Evolutionary conservation across 208 protist genomes (phyloP).

Genomic region (Blechomonas ayalai): DNA sequence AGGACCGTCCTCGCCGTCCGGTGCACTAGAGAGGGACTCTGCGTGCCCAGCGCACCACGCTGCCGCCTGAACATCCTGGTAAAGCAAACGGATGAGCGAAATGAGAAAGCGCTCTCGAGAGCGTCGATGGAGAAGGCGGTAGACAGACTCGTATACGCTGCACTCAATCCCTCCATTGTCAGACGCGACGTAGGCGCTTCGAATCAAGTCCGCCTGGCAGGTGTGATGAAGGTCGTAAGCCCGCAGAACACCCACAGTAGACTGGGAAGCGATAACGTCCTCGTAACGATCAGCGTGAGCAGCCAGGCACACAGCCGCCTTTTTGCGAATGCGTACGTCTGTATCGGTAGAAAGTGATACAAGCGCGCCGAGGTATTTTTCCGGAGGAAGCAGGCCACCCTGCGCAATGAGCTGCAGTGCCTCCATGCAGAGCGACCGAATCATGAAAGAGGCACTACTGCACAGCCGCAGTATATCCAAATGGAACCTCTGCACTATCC

Average conservation of each 20-base stretch:
- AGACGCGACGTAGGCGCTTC: conserved; percentile 19
- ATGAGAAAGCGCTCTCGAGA: conserved; percentile 48
- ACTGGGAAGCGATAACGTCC: conserved; percentile 40
- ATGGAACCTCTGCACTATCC: conserved; percentile 74
- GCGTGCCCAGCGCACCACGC: conserved; percentile 35
- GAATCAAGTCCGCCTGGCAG: conserved; percentile 40
- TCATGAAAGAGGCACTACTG: conserved; percentile 14
- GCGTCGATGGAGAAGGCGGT: conserved; percentile 40
- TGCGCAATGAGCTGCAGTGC: conserved; percentile 49
- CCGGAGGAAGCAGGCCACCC: conserved; percentile 65
- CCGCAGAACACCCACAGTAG: conserved; percentile 29
- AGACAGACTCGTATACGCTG: conserved; percentile 36
- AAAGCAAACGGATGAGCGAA: conserved; percentile 54
- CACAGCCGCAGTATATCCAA: conserved; percentile 32
- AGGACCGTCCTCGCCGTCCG: background rate
- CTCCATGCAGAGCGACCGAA: conserved; percentile 48
- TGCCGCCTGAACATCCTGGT: conserved; percentile 39
- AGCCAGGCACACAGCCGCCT: conserved; percentile 31
- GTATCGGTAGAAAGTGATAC: conserved; percentile 54
- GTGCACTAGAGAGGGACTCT: background rate
- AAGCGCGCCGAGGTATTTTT: conserved; percentile 43
- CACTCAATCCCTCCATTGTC: background rate
- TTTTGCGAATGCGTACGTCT: conserved; percentile 25
- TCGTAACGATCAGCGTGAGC: conserved; percentile 41
- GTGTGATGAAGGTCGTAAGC: conserved; percentile 49